A percentile compares a stretch with the other conserved stretches of the same genome.
Evolutionary conservation across 257 asterid species (phyloP).

Genomic region (Perilla frutescens): DNA sequence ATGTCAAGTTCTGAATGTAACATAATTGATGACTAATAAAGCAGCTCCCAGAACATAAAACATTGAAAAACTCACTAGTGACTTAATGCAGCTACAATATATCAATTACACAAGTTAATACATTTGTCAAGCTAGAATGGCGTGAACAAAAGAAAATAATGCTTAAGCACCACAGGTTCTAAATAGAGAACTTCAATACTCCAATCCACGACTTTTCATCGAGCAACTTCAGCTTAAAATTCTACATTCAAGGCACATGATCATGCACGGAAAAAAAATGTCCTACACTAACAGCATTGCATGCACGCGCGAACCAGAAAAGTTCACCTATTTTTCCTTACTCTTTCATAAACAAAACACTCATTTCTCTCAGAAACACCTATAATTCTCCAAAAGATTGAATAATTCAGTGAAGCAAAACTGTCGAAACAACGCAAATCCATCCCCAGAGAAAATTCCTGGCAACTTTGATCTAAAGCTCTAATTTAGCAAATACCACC

Average conservation of each 20-base stretch:
- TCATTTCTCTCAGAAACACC: not conserved
- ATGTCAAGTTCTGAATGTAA: not conserved
- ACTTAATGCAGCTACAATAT: not conserved
- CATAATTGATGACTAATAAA: not conserved
- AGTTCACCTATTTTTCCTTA: not conserved
- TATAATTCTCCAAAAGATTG: not conserved
- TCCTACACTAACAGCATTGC: conserved; percentile 8
- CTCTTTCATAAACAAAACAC: not conserved
- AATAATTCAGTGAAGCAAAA: not conserved
- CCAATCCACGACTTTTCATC: not conserved
- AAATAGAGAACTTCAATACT: not conserved
- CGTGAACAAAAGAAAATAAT: not conserved
- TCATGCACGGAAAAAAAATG: not conserved
- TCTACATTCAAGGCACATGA: not conserved
- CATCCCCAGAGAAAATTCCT: not conserved
- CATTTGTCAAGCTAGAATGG: not conserved
- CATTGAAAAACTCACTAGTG: not conserved
- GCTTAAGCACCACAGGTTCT: not conserved
- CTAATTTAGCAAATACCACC: conserved; percentile 1
- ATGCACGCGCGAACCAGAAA: not conserved
- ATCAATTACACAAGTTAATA: not conserved
- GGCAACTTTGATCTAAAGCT: not conserved
- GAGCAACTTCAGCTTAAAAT: not conserved
- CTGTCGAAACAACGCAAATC: not conserved
- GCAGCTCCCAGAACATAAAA: not conserved